Base-by-base conservation (phyloP, 2,329 filamentous ascomycete genomes). In the Sclerotinia subarctica region DNA sequence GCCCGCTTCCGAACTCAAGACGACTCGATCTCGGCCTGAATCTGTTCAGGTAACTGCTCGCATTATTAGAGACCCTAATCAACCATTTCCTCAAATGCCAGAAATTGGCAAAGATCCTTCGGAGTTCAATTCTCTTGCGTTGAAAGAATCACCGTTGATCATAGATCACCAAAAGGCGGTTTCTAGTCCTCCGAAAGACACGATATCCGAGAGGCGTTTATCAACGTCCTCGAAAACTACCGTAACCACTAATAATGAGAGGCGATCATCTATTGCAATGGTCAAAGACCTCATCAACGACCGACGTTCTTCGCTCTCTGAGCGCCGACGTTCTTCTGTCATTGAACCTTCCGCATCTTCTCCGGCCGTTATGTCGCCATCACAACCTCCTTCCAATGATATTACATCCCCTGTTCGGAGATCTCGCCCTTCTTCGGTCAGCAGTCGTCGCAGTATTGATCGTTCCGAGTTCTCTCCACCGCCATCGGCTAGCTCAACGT, bases 1-100 rank as follows among this genome's bases (percentile, higher is more conserved):
- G 47, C 66, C 71, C 5, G 44, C 68, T 24, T 62, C 71, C 21
- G 63, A 69, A 19, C 76, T 65, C 35, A 70, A 70, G 51, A 72
- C 78, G 8, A 77, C 81, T n/a, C 79, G 81, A 21, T 82, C 83
- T 7, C 81, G 82, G 1, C 85, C 89, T 6, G 92, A 94, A 74
- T 94, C 92, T 0, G 87, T 96, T n/a, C 94, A 93, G 57, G 93
- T 97, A 15, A 95, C 91, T 24, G 92, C 94, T 60, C 88, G 90
- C 64, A 96, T 96, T 71, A 82, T 96, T 49, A 88, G 92, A 59
- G 90, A 91, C 72, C 81, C 84, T 15, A 78, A 76, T 26, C 81
- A 85, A 46, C 77, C 77, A 26, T 79, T 80, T 53, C 77, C 79
- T 6, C 80, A 77, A 68, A 76, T 77, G 26, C 75, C 80, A 2